Conservation (phyloP, 495 filamentous ascomycete species). For the Chaetomidium leptoderma region DNA sequence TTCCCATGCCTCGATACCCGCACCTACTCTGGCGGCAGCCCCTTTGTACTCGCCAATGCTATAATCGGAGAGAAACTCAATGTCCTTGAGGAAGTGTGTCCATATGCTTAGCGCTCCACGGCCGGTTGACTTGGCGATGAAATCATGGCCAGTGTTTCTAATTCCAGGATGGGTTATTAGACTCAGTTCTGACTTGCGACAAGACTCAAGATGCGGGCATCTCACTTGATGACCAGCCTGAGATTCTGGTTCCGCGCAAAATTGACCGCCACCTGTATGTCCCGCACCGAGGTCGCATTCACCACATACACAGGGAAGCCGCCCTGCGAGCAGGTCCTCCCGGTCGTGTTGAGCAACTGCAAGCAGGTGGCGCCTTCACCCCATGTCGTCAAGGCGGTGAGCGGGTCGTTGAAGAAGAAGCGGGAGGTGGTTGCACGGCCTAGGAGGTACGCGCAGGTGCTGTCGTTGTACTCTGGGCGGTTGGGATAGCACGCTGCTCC, state of each 20-base stretch:
- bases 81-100: constrained; percentile 52
- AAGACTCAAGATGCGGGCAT: not conserved
- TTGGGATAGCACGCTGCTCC: too few relatives aligned
- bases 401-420: too few relatives aligned
- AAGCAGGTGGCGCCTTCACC: too few relatives aligned
- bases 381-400: too few relatives aligned
- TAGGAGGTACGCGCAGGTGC: too few relatives aligned
- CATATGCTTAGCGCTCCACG: constrained; percentile 55
- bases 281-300: constrained; percentile 51
- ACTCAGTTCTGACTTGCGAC: constrained; percentile 36
- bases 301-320: constrained; percentile 57
- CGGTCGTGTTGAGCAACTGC: too few relatives aligned
- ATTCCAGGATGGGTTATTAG: constrained; percentile 36
- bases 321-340: constrained; percentile 55
- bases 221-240: constrained; percentile 59
- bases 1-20: too few relatives aligned
- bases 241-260: constrained; percentile 59
- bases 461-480: too few relatives aligned
- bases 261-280: constrained; percentile 57
- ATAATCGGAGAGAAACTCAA: too few relatives aligned
- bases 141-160: constrained; percentile 61
- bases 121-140: constrained; percentile 25
- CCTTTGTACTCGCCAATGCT: too few relatives aligned
- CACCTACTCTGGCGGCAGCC: too few relatives aligned
- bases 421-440: too few relatives aligned